Evolutionary conservation across 1,139 yeast genomes (phyloP).

Genomic region (Geotrichum restrictum): DNA sequence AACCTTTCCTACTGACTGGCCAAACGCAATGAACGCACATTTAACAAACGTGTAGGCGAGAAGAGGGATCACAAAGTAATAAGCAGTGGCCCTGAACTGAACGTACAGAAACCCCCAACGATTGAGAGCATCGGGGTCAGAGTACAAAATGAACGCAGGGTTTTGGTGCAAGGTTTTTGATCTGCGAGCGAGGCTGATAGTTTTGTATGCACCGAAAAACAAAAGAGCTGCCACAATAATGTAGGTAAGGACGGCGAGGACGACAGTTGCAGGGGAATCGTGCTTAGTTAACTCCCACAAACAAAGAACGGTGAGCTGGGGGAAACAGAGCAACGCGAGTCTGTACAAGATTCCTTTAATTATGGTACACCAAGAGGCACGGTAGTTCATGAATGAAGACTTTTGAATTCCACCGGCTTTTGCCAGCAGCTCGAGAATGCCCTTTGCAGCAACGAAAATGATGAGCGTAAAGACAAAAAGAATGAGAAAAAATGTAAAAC

Average conservation of each 20-base stretch:
- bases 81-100: conserved; percentile 82
- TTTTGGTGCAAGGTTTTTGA: conserved; percentile 74
- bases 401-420: conserved; percentile 57
- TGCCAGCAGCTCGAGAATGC: conserved; percentile 64
- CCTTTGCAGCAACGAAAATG: conserved; percentile 64
- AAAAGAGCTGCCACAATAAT: conserved; percentile 56
- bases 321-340: conserved; percentile 73
- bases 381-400: conserved; percentile 65
- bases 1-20: conserved; percentile 73
- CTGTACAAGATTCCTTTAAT: conserved; percentile 88
- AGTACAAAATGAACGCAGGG: conserved; percentile 87
- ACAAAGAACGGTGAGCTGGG: conserved; percentile 77
- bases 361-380: conserved; percentile 74
- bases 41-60: conserved; percentile 66
- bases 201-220: conserved; percentile 69
- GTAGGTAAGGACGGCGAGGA: conserved; percentile 69
- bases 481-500: conserved; percentile 75
- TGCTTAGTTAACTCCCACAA: conserved; percentile 83
- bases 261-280: conserved; percentile 80
- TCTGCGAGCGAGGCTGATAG: conserved; percentile 63
- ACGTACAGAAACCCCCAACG: conserved; percentile 90
- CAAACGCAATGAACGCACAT: conserved; percentile 79
- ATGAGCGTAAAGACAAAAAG: conserved; percentile 70
- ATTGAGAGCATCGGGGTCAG: conserved; percentile 76
- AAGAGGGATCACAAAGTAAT: conserved; percentile 70